Evolutionary conservation across 495 filamentous ascomycete species (phyloP).

Genomic region (Tuber umbilicatum): DNA sequence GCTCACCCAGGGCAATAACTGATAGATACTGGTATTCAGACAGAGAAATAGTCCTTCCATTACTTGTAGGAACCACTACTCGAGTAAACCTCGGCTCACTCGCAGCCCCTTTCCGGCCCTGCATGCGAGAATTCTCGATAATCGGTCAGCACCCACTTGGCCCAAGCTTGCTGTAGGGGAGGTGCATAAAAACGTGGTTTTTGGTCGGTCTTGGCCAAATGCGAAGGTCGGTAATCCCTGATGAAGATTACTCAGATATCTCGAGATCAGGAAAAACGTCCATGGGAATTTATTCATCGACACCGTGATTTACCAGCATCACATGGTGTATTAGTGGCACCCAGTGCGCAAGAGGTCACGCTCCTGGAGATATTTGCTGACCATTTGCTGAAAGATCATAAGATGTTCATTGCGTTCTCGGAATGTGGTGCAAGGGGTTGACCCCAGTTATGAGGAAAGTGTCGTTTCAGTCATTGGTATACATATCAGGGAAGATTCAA

Average conservation of each 20-base stretch:
- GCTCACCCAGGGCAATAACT: not conserved
- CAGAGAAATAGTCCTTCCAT: not conserved
- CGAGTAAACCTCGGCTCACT: not conserved
- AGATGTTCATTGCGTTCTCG: not conserved
- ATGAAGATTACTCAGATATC: not conserved
- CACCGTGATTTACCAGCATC: not conserved
- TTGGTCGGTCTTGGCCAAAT: not conserved
- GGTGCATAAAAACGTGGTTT: not conserved
- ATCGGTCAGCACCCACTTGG: not conserved
- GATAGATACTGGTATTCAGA: not conserved
- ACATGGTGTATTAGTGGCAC: not conserved
- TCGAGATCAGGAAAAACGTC: not conserved
- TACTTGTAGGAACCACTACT: not conserved
- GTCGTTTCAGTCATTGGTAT: not conserved
- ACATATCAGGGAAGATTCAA: not conserved
- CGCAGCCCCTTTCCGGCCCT: not conserved
- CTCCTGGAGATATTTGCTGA: not conserved
- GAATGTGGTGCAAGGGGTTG: not conserved
- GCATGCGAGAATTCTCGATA: not conserved
- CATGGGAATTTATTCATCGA: not conserved
- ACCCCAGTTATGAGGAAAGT: not conserved
- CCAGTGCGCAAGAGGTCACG: not conserved
- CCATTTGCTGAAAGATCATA: not conserved
- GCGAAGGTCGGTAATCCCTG: not conserved
- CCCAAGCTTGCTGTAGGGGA: not conserved